A percentile compares a stretch with the other conserved stretches of the same genome.
Evolutionary conservation across 306 rosid genomes (phyloP).

Genomic region (Sindora glabra): DNA sequence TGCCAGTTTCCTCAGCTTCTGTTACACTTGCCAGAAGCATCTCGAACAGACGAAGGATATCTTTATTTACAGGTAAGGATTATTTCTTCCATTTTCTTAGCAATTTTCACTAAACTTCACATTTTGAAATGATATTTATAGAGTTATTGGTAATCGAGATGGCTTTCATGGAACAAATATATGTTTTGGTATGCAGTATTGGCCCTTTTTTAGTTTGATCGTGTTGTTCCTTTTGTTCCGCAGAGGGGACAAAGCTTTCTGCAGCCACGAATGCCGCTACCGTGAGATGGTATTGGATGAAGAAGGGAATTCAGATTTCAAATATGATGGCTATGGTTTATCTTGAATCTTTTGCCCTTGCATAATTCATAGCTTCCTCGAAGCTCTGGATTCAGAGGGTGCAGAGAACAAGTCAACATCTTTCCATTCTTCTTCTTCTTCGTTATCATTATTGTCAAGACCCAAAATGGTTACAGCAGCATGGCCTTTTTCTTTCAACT

Average conservation of each 20-base stretch:
- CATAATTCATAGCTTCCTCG: not conserved
- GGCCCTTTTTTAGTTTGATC: not conserved
- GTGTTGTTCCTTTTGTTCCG: not conserved
- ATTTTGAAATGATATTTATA: too few relatives aligned
- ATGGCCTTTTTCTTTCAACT: too few relatives aligned
- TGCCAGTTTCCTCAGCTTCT: slow-evolving; percentile 61
- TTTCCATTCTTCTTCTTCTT: slow-evolving; percentile 19
- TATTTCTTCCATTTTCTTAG: too few relatives aligned
- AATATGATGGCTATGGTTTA: slow-evolving; percentile 18
- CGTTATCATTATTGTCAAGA: not conserved
- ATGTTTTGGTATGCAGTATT: too few relatives aligned
- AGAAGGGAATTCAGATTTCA: slow-evolving; percentile 32
- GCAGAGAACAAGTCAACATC: slow-evolving; percentile 8
- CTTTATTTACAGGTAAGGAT: slow-evolving; percentile 75
- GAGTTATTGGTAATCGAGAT: too few relatives aligned
- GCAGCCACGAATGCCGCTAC: slow-evolving; percentile 75
- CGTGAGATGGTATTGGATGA: slow-evolving; percentile 72
- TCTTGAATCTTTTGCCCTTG: slow-evolving; percentile 11
- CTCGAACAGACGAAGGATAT: slow-evolving; percentile 74
- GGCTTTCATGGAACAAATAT: too few relatives aligned
- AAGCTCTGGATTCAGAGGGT: slow-evolving; percentile 8
- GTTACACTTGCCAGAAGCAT: slow-evolving; percentile 77
- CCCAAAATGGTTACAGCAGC: not conserved
- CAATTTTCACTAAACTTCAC: too few relatives aligned
- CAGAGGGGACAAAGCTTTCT: slow-evolving; percentile 94